Conservation (phyloP, 1,284 basidiomycete species). For the Naganishia albida region DNA sequence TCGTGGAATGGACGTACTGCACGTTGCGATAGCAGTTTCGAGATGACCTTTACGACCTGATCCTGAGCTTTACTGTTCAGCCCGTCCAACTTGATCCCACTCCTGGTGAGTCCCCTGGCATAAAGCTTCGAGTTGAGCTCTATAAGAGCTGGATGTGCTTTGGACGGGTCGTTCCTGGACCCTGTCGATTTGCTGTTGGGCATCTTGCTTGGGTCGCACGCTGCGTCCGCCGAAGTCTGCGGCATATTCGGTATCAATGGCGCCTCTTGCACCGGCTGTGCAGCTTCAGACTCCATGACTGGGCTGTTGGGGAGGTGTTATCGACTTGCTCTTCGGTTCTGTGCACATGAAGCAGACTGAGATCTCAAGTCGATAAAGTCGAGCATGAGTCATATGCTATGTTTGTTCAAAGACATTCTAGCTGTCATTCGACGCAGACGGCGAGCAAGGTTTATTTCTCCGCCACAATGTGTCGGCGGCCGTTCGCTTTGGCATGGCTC, state of each 20-base stretch:
- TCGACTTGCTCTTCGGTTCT: not conserved
- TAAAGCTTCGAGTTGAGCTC: slow-evolving; percentile 71
- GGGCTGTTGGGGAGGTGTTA: not conserved
- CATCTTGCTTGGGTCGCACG: not conserved
- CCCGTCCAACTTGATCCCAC: slow-evolving; percentile 62
- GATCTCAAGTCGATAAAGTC: not conserved
- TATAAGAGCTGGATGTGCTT: slow-evolving; percentile 9
- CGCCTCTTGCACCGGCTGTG: not conserved
- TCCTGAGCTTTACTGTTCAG: slow-evolving; percentile 64
- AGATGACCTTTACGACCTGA: slow-evolving; percentile 70
- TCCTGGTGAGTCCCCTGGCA: slow-evolving; percentile 71
- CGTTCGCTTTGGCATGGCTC: too few relatives aligned
- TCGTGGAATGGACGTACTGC: slow-evolving; percentile 61
- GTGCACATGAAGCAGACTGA: too few relatives aligned
- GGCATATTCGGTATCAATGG: not conserved
- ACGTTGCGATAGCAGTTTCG: slow-evolving; percentile 74
- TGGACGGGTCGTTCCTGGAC: not conserved
- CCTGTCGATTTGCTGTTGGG: not conserved
- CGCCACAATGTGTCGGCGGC: too few relatives aligned
- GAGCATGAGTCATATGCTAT: not conserved
- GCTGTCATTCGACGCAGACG: not conserved
- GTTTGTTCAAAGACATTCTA: not conserved
- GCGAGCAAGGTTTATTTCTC: not conserved
- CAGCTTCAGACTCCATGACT: not conserved
- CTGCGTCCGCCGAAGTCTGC: not conserved